Percentiles rank a stretch among this genome's conserved stretches.
Conservation (phyloP, 1,284 basidiomycete species). For the Trametes pubescens region DNA sequence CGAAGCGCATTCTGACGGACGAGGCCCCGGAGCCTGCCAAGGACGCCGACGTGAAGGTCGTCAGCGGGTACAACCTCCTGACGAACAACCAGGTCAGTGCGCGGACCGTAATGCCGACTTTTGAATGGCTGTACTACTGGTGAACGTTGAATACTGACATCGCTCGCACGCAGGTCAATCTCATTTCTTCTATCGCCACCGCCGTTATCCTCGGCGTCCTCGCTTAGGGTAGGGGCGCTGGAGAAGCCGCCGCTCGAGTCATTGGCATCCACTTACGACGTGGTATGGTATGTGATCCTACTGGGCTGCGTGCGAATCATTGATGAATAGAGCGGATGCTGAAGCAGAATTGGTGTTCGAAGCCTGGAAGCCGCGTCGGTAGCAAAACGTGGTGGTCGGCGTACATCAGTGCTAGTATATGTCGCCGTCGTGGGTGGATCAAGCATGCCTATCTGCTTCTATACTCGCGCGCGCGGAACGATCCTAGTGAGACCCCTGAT, state of each 20-base stretch:
- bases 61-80: conserved; percentile 79
- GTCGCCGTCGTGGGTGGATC: background rate
- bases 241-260: background rate
- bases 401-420: background rate
- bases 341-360: background rate
- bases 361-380: background rate
- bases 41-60: conserved; percentile 54
- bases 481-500: background rate
- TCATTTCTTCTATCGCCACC: conserved; percentile 35
- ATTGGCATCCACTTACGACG: background rate
- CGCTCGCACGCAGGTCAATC: conserved; percentile 30
- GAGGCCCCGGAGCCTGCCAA: conserved; percentile 44
- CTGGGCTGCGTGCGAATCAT: background rate
- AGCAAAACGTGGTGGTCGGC: background rate
- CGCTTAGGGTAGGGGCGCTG: conserved; percentile 11
- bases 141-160: background rate
- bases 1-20: conserved; percentile 76
- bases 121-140: background rate
- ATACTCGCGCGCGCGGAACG: background rate
- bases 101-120: background rate
- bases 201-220: conserved; percentile 32
- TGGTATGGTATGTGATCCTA: background rate
- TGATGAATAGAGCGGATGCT: background rate
- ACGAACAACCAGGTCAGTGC: conserved; percentile 81
- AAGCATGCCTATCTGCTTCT: background rate